Evolutionary conservation across 1,139 yeast species (phyloP).

Genomic region (Taphrina deformans): DNA sequence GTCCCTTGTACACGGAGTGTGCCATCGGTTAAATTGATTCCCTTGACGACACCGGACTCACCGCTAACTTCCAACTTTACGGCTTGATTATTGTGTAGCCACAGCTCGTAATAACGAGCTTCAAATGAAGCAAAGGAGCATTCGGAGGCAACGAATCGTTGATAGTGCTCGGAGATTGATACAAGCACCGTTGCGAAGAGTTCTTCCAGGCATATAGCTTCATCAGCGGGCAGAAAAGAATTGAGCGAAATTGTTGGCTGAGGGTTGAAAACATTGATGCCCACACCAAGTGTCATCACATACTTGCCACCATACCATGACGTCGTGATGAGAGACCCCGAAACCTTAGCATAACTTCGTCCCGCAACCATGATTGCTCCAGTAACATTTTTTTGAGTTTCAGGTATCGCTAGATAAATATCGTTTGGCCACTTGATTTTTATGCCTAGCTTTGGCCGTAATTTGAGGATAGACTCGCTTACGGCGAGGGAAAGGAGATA

Average conservation of each 20-base stretch:
- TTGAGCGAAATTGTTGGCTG: slow-evolving; percentile 92
- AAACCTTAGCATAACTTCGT: slow-evolving; percentile 67
- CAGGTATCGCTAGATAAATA: slow-evolving; percentile 72
- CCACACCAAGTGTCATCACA: slow-evolving; percentile 73
- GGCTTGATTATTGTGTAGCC: slow-evolving; percentile 65
- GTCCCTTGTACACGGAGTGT: slow-evolving; percentile 67
- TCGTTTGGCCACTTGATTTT: slow-evolving; percentile 97
- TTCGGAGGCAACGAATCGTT: slow-evolving; percentile 52
- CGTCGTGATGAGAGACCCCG: slow-evolving; percentile 83
- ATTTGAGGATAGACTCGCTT: slow-evolving; percentile 66
- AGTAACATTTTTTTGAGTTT: slow-evolving; percentile 42
- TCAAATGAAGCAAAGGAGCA: slow-evolving; percentile 71
- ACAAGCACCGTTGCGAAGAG: slow-evolving; percentile 70
- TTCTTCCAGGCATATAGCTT: slow-evolving; percentile 55
- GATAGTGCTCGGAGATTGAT: slow-evolving; percentile 62
- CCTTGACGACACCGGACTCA: slow-evolving; percentile 64
- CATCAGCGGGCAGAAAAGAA: slow-evolving; percentile 51
- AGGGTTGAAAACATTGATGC: slow-evolving; percentile 78
- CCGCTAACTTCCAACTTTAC: slow-evolving; percentile 55
- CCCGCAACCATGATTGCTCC: slow-evolving; percentile 47
- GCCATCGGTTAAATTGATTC: slow-evolving; percentile 84
- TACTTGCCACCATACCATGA: slow-evolving; percentile 57
- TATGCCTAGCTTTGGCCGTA: slow-evolving; percentile 70
- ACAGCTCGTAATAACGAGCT: slow-evolving; percentile 70
- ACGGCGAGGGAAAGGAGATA: slow-evolving; percentile 81